Evolutionary conservation across 768 basidiomycete genomes (phyloP).

Genomic region (Tubosaeta brunneosetosa): DNA sequence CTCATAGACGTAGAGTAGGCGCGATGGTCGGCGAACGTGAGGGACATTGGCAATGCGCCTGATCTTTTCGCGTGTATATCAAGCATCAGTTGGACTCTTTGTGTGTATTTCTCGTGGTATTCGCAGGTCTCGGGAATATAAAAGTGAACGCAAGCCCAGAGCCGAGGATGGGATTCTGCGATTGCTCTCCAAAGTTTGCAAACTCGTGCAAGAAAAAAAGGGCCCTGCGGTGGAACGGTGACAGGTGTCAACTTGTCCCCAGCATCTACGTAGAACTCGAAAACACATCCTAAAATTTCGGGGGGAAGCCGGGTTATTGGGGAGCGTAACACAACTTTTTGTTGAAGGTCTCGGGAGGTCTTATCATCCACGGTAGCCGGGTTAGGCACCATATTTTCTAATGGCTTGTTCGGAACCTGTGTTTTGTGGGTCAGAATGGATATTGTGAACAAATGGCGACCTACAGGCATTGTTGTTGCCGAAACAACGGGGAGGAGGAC

Average conservation of each 20-base stretch:
- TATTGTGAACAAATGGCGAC: not conserved
- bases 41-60: conserved; percentile 8
- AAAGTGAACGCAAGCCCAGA: conserved; percentile 22
- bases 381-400: not conserved
- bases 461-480: not conserved
- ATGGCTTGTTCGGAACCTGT: not conserved
- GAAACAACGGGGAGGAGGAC: no score
- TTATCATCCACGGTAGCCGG: no score
- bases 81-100: not conserved
- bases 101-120: not conserved
- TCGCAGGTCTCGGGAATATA: conserved; percentile 3
- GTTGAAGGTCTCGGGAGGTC: not conserved
- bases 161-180: conserved; percentile 3
- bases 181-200: conserved; percentile 18
- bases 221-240: not conserved
- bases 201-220: conserved; percentile 12
- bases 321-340: not conserved
- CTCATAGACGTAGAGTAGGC: not conserved
- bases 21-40: conserved; percentile 18
- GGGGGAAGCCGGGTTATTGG: conserved; percentile 10
- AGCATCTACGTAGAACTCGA: conserved; percentile 1
- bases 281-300: conserved; percentile 33
- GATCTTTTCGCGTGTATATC: conserved; percentile 14
- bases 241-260: not conserved
- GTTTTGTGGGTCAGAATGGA: not conserved